Evolutionary conservation across 164 flowering plant genomes (phyloP), one percentile per base, ranked within the genome.

Genomic region (Hamamelis virginiana): DNA sequence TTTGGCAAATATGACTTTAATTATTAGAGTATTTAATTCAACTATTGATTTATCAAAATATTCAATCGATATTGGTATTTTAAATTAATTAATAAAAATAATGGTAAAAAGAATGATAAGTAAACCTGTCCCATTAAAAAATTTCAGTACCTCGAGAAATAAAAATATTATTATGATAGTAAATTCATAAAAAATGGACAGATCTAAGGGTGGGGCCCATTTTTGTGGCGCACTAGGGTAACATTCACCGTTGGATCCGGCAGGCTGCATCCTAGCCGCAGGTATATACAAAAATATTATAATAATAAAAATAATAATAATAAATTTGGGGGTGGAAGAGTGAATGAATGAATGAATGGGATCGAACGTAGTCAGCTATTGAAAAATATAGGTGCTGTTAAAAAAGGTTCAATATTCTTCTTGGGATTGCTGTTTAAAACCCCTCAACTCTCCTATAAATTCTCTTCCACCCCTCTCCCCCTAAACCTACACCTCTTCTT

Each of bases 401-500:
- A 18, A 22, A 0, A 8, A 52, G 11, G 22, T 23, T 23, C 9
- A 52, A n/a, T 52, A 52, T 52, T 52, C 56, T 52, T 52, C 56
- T 52, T n/a, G 88, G 86, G 89, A 83, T 85, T 78, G 84, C 75
- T 79, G 82, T 74, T 72, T 69, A 76, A 79, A 74, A 68, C 18
- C 59, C 72, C 66, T 44, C 43, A 26, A 28, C 62, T 73, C 68
- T 26, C 68, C 75, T 85, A 85, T 83, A 81, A 77, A 81, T 85
- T 67, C 19, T 43, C 52, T 56, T 59, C 43, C 67, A 38, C 62
- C 18, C 62, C 64, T 69, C 68, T 55, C 59, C 19, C 43, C 64
- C 56, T 57, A 43, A 73, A 73, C 70, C 76, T 71, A 68, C 79
- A 62, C 69, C 64, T 45, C 22, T 22, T n/a, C 55, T 28, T 13